Evolutionary conservation across 306 rosid genomes (phyloP), one percentile per base, ranked within the genome.

Genomic region (Luffa acutangula): DNA sequence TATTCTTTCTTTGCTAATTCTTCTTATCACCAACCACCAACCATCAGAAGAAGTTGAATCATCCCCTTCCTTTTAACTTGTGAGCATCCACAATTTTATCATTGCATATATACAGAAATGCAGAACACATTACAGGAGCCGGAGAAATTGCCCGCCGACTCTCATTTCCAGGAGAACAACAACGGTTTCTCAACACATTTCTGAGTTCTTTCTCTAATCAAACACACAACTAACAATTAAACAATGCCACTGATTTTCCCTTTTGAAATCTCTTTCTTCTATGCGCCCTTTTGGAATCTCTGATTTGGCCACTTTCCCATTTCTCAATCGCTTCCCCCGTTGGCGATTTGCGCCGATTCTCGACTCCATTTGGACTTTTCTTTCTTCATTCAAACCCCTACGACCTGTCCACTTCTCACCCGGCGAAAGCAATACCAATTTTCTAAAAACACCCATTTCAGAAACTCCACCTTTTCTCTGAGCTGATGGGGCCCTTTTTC

Each of bases 271-370:
- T 66, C 51, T 67, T 20, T 9, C 33, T 57, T n/a, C 63, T 3
- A 57, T 57, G n/a, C 25, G 31, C n/a, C 48, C 13, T 5, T 14
- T 39, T 39, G 49, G 2, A 39, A 43, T 45, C 75, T 69, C 56
- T 70, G 34, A 70, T 70, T 70, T 70, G 74, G 37, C 56, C 49
- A 70, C 54, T 70, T 70, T 43, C 37, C 76, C 51, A 70, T 36
- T 43, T n/a, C 8, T 5, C 31, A 66, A 39, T 36, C 51, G 49
- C 53, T n/a, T 42, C 17, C 6, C 51, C 75, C 10, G 51, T 67
- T 41, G 49, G 1, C 21, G 75, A 69, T 39, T 62, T 31, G 2
- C 42, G 13, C 7, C 6, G 11, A 67, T 41, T 39, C n/a, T 41
- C 20, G 6, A 67, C 48, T 37, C 43, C 13, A 7, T 15, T 15